These are phyloP conservation scores for Neckera pumila DNA, from an alignment of 225 moss, liverwort and hornwort species.

Conservation along the genomic window DNA sequence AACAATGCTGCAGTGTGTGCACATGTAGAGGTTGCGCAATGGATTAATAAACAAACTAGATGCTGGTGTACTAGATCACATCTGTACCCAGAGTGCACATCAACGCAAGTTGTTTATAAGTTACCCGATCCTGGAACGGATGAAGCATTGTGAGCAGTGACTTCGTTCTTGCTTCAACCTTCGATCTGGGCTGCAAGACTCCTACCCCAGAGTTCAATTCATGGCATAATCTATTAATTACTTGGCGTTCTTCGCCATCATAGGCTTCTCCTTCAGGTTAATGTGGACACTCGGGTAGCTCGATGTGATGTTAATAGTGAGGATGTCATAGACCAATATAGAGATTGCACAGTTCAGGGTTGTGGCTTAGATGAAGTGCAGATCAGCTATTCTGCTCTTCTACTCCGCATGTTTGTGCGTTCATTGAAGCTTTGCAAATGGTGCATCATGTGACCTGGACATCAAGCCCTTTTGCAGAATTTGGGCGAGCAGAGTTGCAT, in stretches of 20 bases:
- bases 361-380: neutral
- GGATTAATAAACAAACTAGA: neutral
- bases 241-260: neutral
- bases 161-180: neutral
- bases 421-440: neutral
- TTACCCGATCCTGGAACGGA: neutral
- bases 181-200: neutral
- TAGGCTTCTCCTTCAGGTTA: neutral
- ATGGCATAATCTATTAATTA: neutral
- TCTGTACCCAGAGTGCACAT: neutral
- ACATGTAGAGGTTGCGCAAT: neutral
- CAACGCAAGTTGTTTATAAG: neutral
- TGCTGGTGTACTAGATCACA: neutral
- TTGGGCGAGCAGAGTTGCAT: neutral
- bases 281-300: neutral
- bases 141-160: neutral
- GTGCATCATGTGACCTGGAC: neutral
- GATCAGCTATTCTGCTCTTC: neutral
- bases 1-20: neutral
- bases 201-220: neutral
- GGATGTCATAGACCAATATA: neutral
- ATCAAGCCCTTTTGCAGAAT: neutral
- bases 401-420: neutral
- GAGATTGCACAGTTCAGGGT: neutral
- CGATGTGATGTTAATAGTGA: neutral